Evolutionary conservation across 108 stramenopile genomes (phyloP), one percentile per base, ranked within the genome.

Genomic region (Cyclotella sp.): DNA sequence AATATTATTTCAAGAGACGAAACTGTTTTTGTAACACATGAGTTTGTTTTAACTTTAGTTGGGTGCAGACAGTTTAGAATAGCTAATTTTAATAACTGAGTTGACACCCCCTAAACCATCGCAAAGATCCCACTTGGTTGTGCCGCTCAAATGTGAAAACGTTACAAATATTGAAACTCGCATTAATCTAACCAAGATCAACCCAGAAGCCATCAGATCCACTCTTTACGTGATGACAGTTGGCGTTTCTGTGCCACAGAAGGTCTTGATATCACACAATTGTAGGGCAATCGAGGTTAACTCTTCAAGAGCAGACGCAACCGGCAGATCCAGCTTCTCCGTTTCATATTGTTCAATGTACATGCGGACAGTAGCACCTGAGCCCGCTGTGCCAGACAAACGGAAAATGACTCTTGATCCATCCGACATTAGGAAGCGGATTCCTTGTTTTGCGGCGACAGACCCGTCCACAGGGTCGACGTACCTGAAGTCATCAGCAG

Each of bases 341-440:
- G 86, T 73, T 77, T 98, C 97, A 88, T 97, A 99, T 80, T 97
- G 95, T 85, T 99, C 99, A 41, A 99, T 84, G 91, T 99, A 99
- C 95, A 99, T 95, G 40, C 99, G 96, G 29, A 99, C 93, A 24
- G 99, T 99, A 49, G 99, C 99, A 52, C 99, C 99, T 63, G 94
- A 94, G 45, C 97, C 97, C 28, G 96, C 98, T 39, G 99, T 99
- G 71, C 99, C 99, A 69, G 93, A 95, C 9, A 99, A 90, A 61
- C 99, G 97, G 95, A 99, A 99, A 59, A 99, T 90, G 42, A 99
- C 85, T 34, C 99, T 87, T 40, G 97, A 95, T 43, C 98, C 98
- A 88, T 98, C 98, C 2, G 86, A 72, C 90, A 99, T 93, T 57
- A 98, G 83, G 81, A 99, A 93, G 52, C 97, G 94, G 57, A 99